Evolutionary conservation across 441 rosid genomes (phyloP).

Genomic region (Euphorbia celastroides): DNA sequence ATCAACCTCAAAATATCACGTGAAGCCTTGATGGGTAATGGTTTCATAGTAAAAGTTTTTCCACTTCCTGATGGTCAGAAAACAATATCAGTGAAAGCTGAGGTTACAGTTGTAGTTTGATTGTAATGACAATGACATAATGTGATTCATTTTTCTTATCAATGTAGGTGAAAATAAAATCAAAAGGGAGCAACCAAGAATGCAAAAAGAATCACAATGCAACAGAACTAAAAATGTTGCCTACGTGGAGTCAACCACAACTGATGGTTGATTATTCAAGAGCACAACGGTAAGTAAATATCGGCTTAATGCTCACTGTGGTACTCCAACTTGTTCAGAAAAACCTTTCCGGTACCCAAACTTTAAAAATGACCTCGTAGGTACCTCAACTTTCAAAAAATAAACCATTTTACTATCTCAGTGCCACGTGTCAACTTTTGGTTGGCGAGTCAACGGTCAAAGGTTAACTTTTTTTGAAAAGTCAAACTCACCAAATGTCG

Average conservation of each 20-base stretch:
- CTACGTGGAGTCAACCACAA: neutral
- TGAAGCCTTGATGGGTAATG: constrained; percentile 89
- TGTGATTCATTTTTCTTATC: neutral
- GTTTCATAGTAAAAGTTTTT: constrained; percentile 95
- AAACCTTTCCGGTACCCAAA: too few species aligned
- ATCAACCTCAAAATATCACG: constrained; percentile 90
- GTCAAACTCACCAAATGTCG: too few species aligned
- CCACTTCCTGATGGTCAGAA: constrained; percentile 73
- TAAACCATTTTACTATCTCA: too few species aligned
- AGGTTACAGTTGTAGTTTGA: constrained; percentile 10
- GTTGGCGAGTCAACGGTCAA: too few species aligned
- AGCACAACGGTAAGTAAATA: neutral
- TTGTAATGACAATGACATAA: too few species aligned
- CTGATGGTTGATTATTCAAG: neutral
- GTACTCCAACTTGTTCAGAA: too few species aligned
- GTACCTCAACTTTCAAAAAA: too few species aligned
- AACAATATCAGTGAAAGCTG: constrained; percentile 14
- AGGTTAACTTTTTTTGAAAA: too few species aligned
- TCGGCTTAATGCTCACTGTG: too few species aligned
- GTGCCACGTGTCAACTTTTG: too few species aligned
- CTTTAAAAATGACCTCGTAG: too few species aligned
- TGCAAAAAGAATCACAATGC: neutral
- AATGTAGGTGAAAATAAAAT: neutral
- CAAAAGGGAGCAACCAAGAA: neutral
- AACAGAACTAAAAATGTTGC: neutral